Evolutionary conservation across 148 eudicot species (phyloP), one percentile per base, ranked within the genome.

Genomic region (Euryodendron excelsum): DNA sequence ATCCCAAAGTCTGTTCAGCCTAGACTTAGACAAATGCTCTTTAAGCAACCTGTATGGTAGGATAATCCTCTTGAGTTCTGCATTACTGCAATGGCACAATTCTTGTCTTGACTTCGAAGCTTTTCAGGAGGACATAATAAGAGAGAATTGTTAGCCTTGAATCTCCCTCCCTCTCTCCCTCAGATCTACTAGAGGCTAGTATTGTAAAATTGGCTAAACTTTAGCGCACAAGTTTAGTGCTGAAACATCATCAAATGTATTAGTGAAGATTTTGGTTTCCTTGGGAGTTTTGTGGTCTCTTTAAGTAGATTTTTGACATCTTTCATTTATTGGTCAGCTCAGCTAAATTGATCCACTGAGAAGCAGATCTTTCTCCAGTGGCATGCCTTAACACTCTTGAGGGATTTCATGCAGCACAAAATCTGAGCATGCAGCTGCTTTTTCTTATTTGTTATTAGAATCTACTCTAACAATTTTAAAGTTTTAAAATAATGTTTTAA

Each of bases 341-440:
- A 5, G 23, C 27, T 18, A 33, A 30, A 37, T 2, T 17, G 5
- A 62, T 47, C 23, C 69, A 41, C 18, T 1, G 62, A 45, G 36
- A 47, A 64, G 56, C 23, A 39, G 36, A 18, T 1, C 9, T 31
- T 66, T 77, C 63, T 15, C 20, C 3, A 50, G 62, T 30, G 25
- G 63, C 41, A 50, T 13, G 20, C 30, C 47, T 34, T 2, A 21
- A 65, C 61, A 73, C 50, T 41, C 66, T 76, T 36, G 9, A 12
- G 63, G 50, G 59, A 67, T 52, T 34, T 65, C 50, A 76, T 27
- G 20, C 23, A 21, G 69, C 48, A 61, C 27, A 75, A 34, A 73
- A 33, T 34, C 76, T 62, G 17, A 3, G 36, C 36, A 23, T 20
- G 30, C 17, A n/a, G 28, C 47, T 18, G n/a, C 60, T 8, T 18